Evolutionary conservation across 1,284 basidiomycete genomes (phyloP).

Genomic region (Boletus albobrunnescens): DNA sequence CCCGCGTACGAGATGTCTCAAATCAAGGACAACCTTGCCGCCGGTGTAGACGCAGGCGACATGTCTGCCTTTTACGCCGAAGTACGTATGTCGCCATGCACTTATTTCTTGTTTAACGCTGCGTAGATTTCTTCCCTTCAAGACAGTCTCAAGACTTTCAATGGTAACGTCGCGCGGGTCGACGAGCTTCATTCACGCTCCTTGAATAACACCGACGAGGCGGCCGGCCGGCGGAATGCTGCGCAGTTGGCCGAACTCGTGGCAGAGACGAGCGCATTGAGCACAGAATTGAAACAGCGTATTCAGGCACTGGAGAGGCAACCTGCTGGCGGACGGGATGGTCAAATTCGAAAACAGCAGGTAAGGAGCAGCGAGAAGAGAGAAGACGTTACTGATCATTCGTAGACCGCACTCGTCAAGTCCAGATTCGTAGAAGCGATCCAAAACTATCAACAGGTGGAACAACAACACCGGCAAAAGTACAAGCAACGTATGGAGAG

Average conservation of each 20-base stretch:
- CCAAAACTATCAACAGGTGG: conserved; percentile 84
- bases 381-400: neutral
- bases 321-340: conserved; percentile 70
- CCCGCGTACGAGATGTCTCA: conserved; percentile 75
- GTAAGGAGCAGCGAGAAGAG: conserved; percentile 36
- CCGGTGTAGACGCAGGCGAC: conserved; percentile 40
- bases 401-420: conserved; percentile 70
- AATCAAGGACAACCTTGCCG: conserved; percentile 50
- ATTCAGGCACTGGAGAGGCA: conserved; percentile 77
- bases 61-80: conserved; percentile 76
- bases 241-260: conserved; percentile 71
- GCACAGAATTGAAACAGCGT: conserved; percentile 69
- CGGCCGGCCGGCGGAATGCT: conserved; percentile 56
- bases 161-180: conserved; percentile 66
- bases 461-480: conserved; percentile 89
- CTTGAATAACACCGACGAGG: conserved; percentile 75
- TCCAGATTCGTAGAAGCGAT: conserved; percentile 84
- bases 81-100: conserved; percentile 43
- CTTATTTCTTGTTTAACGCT: too few relatives aligned
- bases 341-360: conserved; percentile 80
- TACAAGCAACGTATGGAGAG: conserved; percentile 94
- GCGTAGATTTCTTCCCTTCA: conserved; percentile 67
- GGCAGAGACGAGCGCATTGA: conserved; percentile 73
- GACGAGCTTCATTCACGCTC: conserved; percentile 72
- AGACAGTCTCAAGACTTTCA: conserved; percentile 66